Evolutionary conservation across 768 basidiomycete genomes (phyloP).

Genomic region (Exidia glandulosa): DNA sequence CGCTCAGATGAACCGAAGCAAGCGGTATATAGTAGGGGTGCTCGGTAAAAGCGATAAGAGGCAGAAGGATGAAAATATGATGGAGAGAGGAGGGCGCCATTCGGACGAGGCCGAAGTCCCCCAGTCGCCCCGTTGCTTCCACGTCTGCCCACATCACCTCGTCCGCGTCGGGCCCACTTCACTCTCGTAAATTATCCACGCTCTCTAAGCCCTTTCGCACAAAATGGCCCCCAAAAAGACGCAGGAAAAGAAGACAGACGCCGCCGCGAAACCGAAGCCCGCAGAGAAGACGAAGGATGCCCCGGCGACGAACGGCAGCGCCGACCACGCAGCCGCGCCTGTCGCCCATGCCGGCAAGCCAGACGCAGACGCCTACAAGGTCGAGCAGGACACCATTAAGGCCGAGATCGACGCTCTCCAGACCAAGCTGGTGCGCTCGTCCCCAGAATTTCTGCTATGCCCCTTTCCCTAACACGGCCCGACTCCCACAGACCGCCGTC

Average conservation of each 20-base stretch:
- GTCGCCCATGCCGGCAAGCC: constrained; percentile 40
- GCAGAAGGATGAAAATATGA: no score
- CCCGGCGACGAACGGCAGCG: constrained; percentile 7
- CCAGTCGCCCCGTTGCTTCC: no score
- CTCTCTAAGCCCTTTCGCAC: constrained; percentile 2
- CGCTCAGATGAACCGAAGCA: no score
- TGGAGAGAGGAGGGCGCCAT: no score
- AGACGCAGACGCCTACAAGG: constrained; percentile 76
- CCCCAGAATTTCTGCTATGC: constrained; percentile 2
- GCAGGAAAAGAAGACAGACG: constrained; percentile 6
- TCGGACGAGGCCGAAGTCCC: no score
- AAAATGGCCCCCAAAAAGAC: constrained; percentile 9
- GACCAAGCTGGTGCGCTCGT: constrained; percentile 58
- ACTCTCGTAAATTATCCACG: neutral
- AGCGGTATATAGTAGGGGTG: no score
- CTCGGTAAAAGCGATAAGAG: no score
- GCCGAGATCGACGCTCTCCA: constrained; percentile 77
- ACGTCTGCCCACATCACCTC: neutral
- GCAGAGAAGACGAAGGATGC: neutral
- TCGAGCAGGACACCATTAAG: constrained; percentile 75
- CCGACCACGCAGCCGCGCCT: constrained; percentile 16
- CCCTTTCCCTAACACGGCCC: neutral
- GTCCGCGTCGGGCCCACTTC: no score
- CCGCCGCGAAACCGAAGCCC: constrained; percentile 4
- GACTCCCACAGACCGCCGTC: constrained; percentile 41